Evolutionary conservation across 305 asterid species (phyloP).

Genomic region (Fraxinus velutina): DNA sequence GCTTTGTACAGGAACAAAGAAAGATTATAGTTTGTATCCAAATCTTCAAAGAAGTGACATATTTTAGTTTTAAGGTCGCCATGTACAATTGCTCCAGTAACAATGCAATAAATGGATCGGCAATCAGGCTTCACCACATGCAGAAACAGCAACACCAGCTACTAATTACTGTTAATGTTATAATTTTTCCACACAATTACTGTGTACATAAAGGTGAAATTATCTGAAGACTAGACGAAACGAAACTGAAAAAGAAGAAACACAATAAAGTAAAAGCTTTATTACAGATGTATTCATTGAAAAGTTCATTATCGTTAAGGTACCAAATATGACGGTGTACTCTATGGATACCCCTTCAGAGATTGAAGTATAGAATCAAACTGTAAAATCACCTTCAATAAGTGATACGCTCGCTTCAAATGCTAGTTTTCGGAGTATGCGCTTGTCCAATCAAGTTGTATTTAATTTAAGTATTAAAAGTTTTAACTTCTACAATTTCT

Average conservation of each 20-base stretch:
- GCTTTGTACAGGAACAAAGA: background rate
- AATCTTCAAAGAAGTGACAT: background rate
- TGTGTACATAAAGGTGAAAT: background rate
- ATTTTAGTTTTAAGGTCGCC: background rate
- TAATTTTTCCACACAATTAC: no score
- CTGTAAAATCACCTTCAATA: conserved; percentile 13
- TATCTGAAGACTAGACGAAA: background rate
- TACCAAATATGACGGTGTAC: background rate
- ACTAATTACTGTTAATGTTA: background rate
- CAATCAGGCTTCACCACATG: background rate
- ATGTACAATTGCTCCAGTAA: background rate
- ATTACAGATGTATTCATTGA: background rate
- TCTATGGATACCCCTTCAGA: background rate
- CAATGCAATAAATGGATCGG: background rate
- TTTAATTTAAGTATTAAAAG: no score
- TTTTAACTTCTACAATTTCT: no score
- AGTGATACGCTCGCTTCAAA: background rate
- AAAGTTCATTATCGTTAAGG: background rate
- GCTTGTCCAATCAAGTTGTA: background rate
- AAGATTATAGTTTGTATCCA: background rate
- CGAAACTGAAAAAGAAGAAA: background rate
- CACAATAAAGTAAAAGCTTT: background rate
- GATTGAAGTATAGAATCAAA: conserved; percentile 13
- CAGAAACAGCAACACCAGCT: background rate
- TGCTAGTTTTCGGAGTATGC: conserved; percentile 11